Evolutionary conservation across 2,329 filamentous ascomycete genomes (phyloP), one percentile per base, ranked within the genome.

Genomic region (Xenosphaeropsis pyriputrescens): DNA sequence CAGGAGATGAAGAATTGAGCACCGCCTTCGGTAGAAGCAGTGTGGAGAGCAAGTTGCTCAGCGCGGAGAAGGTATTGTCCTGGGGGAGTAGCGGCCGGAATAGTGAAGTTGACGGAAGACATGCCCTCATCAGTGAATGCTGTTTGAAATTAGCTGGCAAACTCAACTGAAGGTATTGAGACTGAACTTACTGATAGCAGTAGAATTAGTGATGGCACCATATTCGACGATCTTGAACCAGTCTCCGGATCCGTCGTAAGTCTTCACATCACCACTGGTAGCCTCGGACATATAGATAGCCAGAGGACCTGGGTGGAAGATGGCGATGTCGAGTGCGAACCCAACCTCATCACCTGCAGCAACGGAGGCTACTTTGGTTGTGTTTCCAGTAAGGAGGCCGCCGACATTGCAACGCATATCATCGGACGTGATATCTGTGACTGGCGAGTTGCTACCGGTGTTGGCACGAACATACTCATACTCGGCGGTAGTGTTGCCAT

Each of bases 401-500:
- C 57, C 56, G 39, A 58, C 55, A 51, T 68, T 67, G 52, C 63
- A 68, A 35, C 63, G 53, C 26, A 60, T 47, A 41, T 62, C 55
- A 46, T 72, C 66, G 8, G 52, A 56, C 16, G 58, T 59, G 16
- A 59, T 61, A 6, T 69, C 70, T 35, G 55, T 57, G 9, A 78
- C 47, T 5, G 62, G 62, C 43, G 75, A 60, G 36, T 67, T 63
- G 50, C 75, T 72, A 17, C 53, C 52, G 16, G 46, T 48, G 32
- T 53, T 54, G 22, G 56, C 56, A n/a, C 60, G 55, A 5, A 74
- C 73, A 14, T 68, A 65, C 16, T 55, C 49, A 48, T 75, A 77
- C 2, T 59, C 65, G 3, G 62, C 63, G 13, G 64, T 60, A 1
- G 63, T 54, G 2, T 53, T 51, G 37, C 65, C 59, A 60, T 62